Percentiles rank a stretch among this genome's conserved stretches.
These are phyloP conservation scores for Mrakia blollopis DNA, from an alignment of 768 basidiomycete genomes.

Conservation along the genomic window DNA sequence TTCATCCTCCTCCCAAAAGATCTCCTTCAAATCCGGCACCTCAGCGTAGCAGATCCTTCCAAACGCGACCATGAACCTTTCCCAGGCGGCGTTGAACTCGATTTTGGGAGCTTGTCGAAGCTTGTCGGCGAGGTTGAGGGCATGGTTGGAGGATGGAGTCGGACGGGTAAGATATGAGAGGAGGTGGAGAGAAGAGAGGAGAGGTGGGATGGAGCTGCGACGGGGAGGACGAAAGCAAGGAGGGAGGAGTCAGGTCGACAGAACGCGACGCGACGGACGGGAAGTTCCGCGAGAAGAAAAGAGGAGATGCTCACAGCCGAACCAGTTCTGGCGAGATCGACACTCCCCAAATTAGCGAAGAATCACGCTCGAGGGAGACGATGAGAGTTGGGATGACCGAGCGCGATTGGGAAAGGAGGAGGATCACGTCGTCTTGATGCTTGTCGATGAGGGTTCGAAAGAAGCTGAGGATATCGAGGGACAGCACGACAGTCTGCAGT, in stretches of 20 bases:
- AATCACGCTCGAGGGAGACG: slow-evolving; percentile 36
- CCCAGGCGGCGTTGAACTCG: slow-evolving; percentile 40
- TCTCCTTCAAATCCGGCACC: slow-evolving; percentile 32
- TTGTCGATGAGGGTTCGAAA: slow-evolving; percentile 37
- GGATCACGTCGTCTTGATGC: slow-evolving; percentile 38
- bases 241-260: neutral
- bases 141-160: slow-evolving; percentile 23
- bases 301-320: slow-evolving; percentile 30
- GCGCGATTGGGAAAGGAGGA: slow-evolving; percentile 37
- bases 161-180: slow-evolving; percentile 34
- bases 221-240: slow-evolving; percentile 23
- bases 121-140: slow-evolving; percentile 24
- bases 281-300: neutral
- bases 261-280: too few relatives aligned
- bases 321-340: slow-evolving; percentile 16
- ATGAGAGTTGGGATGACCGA: slow-evolving; percentile 38
- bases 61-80: slow-evolving; percentile 39
- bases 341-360: slow-evolving; percentile 39
- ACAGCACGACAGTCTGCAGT: slow-evolving; percentile 15
- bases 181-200: slow-evolving; percentile 33
- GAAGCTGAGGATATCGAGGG: slow-evolving; percentile 34
- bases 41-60: slow-evolving; percentile 40
- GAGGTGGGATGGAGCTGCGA: slow-evolving; percentile 29
- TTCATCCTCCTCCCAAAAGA: slow-evolving; percentile 18
- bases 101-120: slow-evolving; percentile 25